A percentile compares a stretch with the other conserved stretches of the same genome.
phyloP scores from a whole-genome alignment of 345 rosid genomes.

The Firmiana major region DNA sequence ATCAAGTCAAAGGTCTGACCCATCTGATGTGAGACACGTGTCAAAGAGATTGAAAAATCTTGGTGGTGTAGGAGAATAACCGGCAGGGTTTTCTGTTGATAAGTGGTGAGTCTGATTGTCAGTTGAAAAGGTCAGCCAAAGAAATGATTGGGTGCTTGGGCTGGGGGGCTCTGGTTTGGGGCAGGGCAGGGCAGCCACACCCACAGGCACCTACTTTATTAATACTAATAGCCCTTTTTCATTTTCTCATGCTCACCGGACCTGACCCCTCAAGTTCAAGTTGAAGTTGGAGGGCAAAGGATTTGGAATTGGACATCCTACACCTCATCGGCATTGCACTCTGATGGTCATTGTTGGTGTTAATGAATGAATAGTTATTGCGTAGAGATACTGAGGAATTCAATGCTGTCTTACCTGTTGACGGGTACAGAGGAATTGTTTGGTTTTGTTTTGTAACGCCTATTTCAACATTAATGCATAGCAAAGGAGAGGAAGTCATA shows the following conservation, averaged over 20 bases:
- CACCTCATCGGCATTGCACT: neutral
- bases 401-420: slow-evolving; percentile 14
- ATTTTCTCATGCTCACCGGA: neutral
- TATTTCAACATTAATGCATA: slow-evolving; percentile 6
- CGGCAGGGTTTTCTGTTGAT: slow-evolving; percentile 50
- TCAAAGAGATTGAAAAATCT: slow-evolving; percentile 13
- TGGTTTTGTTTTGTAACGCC: neutral
- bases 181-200: neutral
- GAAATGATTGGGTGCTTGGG: slow-evolving; percentile 56
- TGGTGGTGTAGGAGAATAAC: slow-evolving; percentile 54
- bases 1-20: slow-evolving; percentile 46
- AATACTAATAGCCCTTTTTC: neutral
- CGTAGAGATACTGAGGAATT: slow-evolving; percentile 2
- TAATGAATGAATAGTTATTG: neutral
- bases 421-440: neutral
- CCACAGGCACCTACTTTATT: neutral
- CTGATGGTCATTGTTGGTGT: neutral
- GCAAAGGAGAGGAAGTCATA: no score
- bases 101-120: slow-evolving; percentile 23
- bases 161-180: neutral
- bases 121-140: slow-evolving; percentile 51
- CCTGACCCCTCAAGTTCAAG: neutral
- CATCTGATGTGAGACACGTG: slow-evolving; percentile 55
- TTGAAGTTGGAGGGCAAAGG: neutral
- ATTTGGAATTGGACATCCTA: neutral